Evolutionary conservation across 768 basidiomycete species (phyloP).

Genomic region (Neoboletus brunneissimus): DNA sequence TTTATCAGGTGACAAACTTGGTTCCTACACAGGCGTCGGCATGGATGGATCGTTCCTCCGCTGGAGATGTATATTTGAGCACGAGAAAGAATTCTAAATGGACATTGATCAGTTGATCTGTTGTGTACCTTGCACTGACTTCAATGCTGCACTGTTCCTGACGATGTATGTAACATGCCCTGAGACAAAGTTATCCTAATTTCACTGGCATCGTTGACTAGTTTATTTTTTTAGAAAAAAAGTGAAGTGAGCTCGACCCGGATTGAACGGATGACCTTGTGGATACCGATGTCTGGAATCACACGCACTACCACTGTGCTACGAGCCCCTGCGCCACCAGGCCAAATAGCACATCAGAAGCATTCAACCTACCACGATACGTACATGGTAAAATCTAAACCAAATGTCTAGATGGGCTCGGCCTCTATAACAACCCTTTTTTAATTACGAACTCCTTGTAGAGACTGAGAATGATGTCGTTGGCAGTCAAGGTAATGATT

Average conservation of each 20-base stretch:
- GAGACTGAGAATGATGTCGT: slow-evolving; percentile 70
- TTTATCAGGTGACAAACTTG: slow-evolving; percentile 54
- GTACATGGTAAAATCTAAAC: not conserved
- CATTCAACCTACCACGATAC: too few relatives aligned
- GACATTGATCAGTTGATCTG: slow-evolving; percentile 36
- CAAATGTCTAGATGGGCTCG: not conserved
- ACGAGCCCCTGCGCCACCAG: slow-evolving; percentile 17
- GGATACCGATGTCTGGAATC: slow-evolving; percentile 31
- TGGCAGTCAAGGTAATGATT: slow-evolving; percentile 87
- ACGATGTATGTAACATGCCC: not conserved
- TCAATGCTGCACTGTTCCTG: not conserved
- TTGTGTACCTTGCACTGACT: not conserved
- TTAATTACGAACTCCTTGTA: slow-evolving; percentile 47
- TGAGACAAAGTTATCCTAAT: not conserved
- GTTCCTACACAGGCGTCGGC: slow-evolving; percentile 62
- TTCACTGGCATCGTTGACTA: not conserved
- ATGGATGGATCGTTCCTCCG: slow-evolving; percentile 64
- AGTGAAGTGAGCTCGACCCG: slow-evolving; percentile 35
- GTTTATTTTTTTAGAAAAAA: too few relatives aligned
- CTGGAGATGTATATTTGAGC: slow-evolving; percentile 67
- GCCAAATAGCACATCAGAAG: too few relatives aligned
- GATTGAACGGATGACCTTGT: slow-evolving; percentile 47
- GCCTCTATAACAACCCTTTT: slow-evolving; percentile 11
- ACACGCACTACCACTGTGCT: slow-evolving; percentile 36
- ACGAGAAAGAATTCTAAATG: slow-evolving; percentile 66